Base-by-base conservation (phyloP, 257 asterid genomes). In the Fraxinus quadrangulata region DNA sequence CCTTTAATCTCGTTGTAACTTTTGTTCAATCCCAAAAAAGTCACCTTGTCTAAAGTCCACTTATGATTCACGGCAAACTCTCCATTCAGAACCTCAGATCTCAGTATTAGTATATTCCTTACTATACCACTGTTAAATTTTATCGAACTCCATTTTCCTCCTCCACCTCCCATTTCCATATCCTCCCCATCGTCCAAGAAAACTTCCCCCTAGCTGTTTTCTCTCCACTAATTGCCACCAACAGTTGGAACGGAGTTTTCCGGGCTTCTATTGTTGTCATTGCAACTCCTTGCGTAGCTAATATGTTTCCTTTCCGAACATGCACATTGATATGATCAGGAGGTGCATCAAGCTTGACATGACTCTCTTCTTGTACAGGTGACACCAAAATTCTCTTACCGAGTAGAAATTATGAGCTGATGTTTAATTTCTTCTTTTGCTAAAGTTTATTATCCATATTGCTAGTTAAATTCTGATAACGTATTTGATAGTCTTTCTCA, bases 101-200 rank as follows among this genome's bases (percentile, higher is more conserved):
- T 82, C 39, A 88, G 28, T 61, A 83, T 61, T 85, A 88, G 63
- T 37, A 71, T 69, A 24, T 76, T 67, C 6, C 83, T 61, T 11
- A 45, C 72, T 8, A 81, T 56, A 24, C 82, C 77, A 71, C 87
- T 33, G 21, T 30, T 36, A 63, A 86, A 86, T 17, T 28, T 80
- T 2, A 83, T 21, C 67, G 81, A 40, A 23, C 87, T 91, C 91
- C 94, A 91, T 0, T 65, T 73, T 14, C 87, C 89, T 0, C 84
- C 91, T 1, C 71, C 71, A 5, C 82, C 80, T 19, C 87, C 94
- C 54, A 83, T 70, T 14, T 89, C 92, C 11, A 86, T 26, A 40
- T 80, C 92, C 19, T 83, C 97, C 0, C 94, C 94, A 26, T 89
- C 73, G 7, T 91, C 94, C 84, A 91, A 74, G 88, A 89, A 91